Percentiles rank a stretch among this genome's conserved stretches.
phyloP scores from a whole-genome alignment of 148 eudicot genomes.

The Bassia scoparia region DNA sequence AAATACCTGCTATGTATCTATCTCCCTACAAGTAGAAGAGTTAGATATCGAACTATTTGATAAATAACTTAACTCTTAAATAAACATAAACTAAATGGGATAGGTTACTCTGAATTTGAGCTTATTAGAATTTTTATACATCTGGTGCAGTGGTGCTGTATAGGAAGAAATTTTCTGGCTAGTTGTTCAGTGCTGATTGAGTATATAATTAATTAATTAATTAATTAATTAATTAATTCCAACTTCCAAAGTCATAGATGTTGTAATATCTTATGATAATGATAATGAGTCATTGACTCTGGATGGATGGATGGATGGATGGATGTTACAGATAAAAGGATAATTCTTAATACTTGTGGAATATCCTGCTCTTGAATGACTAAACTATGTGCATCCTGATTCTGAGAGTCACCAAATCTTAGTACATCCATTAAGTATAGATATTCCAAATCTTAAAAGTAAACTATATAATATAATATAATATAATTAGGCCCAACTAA shows the following conservation, averaged over 20 bases:
- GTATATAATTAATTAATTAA: conserved; percentile 11
- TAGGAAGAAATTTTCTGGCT: conserved; percentile 1
- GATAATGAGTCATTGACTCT: conserved; percentile 7
- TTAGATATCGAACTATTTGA: too few relatives aligned
- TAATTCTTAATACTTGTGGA: conserved; percentile 17
- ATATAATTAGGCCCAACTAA: conserved; percentile 15
- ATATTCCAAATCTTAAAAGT: conserved; percentile 17
- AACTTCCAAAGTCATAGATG: conserved; percentile 23
- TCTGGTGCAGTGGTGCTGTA: too few relatives aligned
- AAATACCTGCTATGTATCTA: too few relatives aligned
- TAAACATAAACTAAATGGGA: too few relatives aligned
- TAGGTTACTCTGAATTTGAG: too few relatives aligned
- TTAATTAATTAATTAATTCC: too few relatives aligned
- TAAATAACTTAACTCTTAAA: too few relatives aligned
- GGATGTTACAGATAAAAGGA: not conserved
- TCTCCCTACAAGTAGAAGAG: too few relatives aligned
- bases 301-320: too few relatives aligned
- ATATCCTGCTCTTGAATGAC: conserved; percentile 17
- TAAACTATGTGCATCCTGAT: conserved; percentile 14
- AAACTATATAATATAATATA: too few relatives aligned
- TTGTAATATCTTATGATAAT: conserved; percentile 6
- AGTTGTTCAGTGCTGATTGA: not conserved
- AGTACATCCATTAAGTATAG: conserved; percentile 17
- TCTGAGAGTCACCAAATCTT: conserved; percentile 16
- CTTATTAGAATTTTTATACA: too few relatives aligned